These are phyloP conservation scores for Lomentospora prolificans DNA, from an alignment of 2,329 filamentous ascomycete species.

Conservation along the genomic window DNA sequence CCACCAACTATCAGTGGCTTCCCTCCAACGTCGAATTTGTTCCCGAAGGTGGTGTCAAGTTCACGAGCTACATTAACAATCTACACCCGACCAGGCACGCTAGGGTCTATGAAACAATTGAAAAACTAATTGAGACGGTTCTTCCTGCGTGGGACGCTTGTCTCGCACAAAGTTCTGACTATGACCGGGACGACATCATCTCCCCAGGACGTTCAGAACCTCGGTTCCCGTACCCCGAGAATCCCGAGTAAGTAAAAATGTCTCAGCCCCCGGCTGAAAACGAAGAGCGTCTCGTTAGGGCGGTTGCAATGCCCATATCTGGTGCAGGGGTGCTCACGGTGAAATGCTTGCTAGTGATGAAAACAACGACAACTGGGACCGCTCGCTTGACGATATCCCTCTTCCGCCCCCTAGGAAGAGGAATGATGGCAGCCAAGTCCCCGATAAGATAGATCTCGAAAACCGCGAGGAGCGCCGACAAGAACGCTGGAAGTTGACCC, in stretches of 20 bases:
- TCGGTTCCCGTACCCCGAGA: background rate
- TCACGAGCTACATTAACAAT: conserved; percentile 37
- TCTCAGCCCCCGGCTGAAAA: no score
- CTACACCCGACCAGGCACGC: conserved; percentile 25
- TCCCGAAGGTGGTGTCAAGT: conserved; percentile 19
- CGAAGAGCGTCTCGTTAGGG: no score
- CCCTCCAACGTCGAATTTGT: conserved; percentile 28
- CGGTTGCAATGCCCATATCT: no score
- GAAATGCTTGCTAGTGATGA: no score
- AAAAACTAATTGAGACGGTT: conserved; percentile 23
- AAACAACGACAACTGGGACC: conserved; percentile 11
- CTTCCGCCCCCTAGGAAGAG: background rate
- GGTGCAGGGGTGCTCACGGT: no score
- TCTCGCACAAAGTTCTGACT: conserved; percentile 28
- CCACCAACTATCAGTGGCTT: conserved; percentile 19
- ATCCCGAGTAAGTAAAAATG: background rate
- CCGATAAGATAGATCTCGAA: background rate
- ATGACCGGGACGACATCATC: conserved; percentile 16
- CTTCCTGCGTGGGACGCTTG: conserved; percentile 38
- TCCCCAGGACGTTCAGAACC: conserved; percentile 4
- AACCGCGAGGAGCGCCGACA: background rate
- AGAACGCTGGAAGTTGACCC: conserved; percentile 6
- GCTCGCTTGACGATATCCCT: conserved; percentile 8
- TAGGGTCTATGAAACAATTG: conserved; percentile 23
- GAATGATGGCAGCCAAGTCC: background rate